Base-by-base conservation (phyloP, 176 grass and related monocot species). In the Oryza australiensis region DNA sequence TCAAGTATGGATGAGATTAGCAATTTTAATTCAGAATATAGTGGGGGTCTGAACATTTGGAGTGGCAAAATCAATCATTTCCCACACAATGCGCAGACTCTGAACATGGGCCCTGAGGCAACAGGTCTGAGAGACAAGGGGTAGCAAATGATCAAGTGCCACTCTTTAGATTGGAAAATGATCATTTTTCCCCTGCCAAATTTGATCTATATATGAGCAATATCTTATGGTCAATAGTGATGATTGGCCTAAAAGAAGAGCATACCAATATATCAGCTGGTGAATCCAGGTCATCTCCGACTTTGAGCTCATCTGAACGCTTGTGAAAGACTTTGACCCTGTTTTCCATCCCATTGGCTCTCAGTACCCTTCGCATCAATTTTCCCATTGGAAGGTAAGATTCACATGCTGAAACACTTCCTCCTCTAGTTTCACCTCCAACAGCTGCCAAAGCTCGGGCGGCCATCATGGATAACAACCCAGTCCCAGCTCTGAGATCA, bases 341-440 rank as follows among this genome's bases (percentile, higher is more conserved):
- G 18, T 84, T 86, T 68, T 93, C 86, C 92, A 98, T 91, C 60
- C 77, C 57, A 84, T 98, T 98, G 38, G 67, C 64, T 70, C 81
- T 82, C 35, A 98, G 73, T 37, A 95, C 95, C 68, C 51, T 94
- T 22, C 88, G 84, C 89, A 89, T 84, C 40, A 98, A 51, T 80
- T 98, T 98, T 51, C 91, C 92, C 92, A 98, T 98, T 11, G 92
- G 95, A 80, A 98, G 88, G 76, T 95, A 93, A 14, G 95, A 93
- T 66, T 98, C 95, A 60, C 92, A 95, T 37, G 92, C 92, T 37
- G 90, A 88, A 34, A 98, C 84, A 0, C 34, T 72, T 22, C 82
- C 92, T 22, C 82, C 92, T 74, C 42, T 76, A 24, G 75, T 71
- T 60, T 91, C 76, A 73, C 76, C 87, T 73, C 79, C 83, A 51